Percentiles rank a stretch among this genome's conserved stretches.
phyloP scores from a whole-genome alignment of 768 basidiomycete species.

The Suillus placidus region DNA sequence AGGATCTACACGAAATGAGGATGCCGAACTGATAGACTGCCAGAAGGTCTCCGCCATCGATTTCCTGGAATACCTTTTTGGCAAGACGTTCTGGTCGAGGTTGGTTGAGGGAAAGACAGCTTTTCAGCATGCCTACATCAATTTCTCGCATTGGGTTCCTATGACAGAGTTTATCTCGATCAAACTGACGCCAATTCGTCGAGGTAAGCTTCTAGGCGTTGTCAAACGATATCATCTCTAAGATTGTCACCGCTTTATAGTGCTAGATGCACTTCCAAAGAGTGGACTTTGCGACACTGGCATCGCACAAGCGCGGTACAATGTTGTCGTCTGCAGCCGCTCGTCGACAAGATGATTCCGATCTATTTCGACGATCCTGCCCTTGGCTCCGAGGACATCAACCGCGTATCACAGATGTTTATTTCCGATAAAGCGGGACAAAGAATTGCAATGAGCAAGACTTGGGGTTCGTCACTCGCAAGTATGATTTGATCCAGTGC shows the following conservation, averaged over 20 bases:
- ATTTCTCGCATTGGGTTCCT: conserved; percentile 17
- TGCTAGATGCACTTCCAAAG: too few relatives aligned
- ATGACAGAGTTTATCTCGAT: too few relatives aligned
- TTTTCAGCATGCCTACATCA: conserved; percentile 16
- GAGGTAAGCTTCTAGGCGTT: too few relatives aligned
- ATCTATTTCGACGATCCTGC: conserved; percentile 14
- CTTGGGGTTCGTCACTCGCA: neutral
- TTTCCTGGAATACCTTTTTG: conserved; percentile 20
- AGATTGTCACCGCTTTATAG: too few relatives aligned
- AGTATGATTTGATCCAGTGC: neutral
- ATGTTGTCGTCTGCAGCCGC: conserved; percentile 17
- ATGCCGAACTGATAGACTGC: conserved; percentile 12
- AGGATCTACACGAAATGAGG: neutral
- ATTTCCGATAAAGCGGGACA: conserved; percentile 21
- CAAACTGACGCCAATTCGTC: too few relatives aligned
- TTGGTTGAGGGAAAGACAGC: conserved; percentile 2
- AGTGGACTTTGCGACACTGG: too few relatives aligned
- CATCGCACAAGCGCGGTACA: conserved; percentile 9
- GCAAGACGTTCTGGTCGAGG: conserved; percentile 5
- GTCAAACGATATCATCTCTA: too few relatives aligned
- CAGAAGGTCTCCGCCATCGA: conserved; percentile 15
- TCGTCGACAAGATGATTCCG: conserved; percentile 17
- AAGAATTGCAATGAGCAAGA: neutral
- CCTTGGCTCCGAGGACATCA: neutral
- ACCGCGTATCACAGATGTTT: conserved; percentile 17